Percentiles rank a stretch among this genome's conserved stretches.
These are phyloP conservation scores for Starmerella asiatica DNA, from an alignment of 805 yeast species.

Conservation along the genomic window DNA sequence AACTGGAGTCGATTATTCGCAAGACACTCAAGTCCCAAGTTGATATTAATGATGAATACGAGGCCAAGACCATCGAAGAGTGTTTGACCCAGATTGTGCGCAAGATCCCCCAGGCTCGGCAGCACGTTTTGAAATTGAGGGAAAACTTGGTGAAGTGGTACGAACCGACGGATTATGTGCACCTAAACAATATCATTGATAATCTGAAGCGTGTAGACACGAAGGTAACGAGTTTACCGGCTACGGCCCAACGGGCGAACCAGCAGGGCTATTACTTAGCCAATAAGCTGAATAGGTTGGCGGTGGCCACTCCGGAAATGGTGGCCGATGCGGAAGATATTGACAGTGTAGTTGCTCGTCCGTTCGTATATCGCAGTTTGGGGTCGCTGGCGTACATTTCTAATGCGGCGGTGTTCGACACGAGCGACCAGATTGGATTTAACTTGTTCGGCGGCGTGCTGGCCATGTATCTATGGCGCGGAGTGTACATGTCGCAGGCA, in stretches of 20 bases:
- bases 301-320: conserved; percentile 21
- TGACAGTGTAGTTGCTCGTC: conserved; percentile 42
- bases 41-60: conserved; percentile 22
- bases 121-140: conserved; percentile 17
- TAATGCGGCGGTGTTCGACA: conserved; percentile 57
- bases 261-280: conserved; percentile 61
- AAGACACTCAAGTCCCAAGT: conserved; percentile 32
- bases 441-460: conserved; percentile 50
- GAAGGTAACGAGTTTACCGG: conserved; percentile 54
- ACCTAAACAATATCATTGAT: conserved; percentile 38
- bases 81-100: conserved; percentile 14
- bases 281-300: conserved; percentile 42
- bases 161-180: conserved; percentile 24
- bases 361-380: conserved; percentile 49
- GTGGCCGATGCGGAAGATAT: conserved; percentile 35
- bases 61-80: conserved; percentile 10
- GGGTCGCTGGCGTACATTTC: conserved; percentile 60
- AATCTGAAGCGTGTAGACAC: conserved; percentile 44
- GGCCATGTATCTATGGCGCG: conserved; percentile 65
- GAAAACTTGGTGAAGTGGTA: conserved; percentile 17
- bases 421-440: conserved; percentile 35
- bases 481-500: conserved; percentile 54
- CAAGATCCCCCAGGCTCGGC: conserved; percentile 20
- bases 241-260: conserved; percentile 61
- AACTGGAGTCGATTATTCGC: conserved; percentile 38